phyloP scores from a whole-genome alignment of 2,329 filamentous ascomycete species.

The Waltergamsia citrina region DNA sequence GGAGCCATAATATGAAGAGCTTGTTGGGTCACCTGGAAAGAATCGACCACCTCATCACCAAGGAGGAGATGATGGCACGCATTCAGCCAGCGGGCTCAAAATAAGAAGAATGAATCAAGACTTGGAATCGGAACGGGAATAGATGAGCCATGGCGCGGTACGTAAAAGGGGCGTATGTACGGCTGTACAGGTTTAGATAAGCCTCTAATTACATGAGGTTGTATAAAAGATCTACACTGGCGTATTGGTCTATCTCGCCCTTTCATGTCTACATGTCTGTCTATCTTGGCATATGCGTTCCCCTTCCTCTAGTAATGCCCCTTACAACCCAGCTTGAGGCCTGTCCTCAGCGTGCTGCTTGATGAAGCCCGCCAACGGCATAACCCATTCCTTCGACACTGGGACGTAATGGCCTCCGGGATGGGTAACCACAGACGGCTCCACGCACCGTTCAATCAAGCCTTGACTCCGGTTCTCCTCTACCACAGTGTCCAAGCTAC shows the following conservation, averaged over 20 bases:
- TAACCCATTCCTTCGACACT: conserved; percentile 69
- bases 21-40: conserved; percentile 75
- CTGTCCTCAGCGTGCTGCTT: conserved; percentile 23
- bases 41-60: conserved; percentile 96
- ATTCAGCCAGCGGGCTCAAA: conserved; percentile 59
- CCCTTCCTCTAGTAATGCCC: not conserved
- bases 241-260: not conserved
- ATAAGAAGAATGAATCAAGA: conserved; percentile 15
- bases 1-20: conserved; percentile 97
- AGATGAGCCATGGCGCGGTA: not conserved
- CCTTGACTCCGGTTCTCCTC: conserved; percentile 63
- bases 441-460: conserved; percentile 55
- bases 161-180: not conserved
- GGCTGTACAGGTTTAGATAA: conserved; percentile 4
- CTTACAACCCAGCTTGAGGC: conserved; percentile 14
- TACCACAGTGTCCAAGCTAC: conserved; percentile 79
- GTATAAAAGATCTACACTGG: not conserved
- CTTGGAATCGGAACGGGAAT: not conserved
- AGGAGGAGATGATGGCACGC: conserved; percentile 99
- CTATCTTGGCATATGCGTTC: not conserved
- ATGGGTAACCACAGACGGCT: conserved; percentile 52
- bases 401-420: conserved; percentile 90
- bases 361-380: conserved; percentile 67
- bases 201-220: not conserved
- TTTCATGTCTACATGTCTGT: not conserved